Evolutionary conservation across 192 early-diverging fungal genomes (phyloP), one percentile per base, ranked within the genome.

Genomic region (Haplosporangium gracile): DNA sequence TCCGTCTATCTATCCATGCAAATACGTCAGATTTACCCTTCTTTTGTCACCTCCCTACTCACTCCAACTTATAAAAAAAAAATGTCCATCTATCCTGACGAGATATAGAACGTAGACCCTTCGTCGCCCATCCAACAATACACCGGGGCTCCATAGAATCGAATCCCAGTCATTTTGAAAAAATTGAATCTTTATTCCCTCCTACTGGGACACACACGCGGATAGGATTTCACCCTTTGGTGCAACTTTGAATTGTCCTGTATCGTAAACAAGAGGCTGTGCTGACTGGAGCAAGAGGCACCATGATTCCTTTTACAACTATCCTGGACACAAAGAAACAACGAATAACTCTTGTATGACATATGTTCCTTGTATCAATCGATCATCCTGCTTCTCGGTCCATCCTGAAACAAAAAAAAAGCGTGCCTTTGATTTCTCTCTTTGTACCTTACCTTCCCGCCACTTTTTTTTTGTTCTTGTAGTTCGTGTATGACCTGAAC

Each of bases 171-270:
- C 55, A 7, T 20, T 57, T 22, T n/a, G 24, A 57, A 57, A 57
- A 42, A 71, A 72, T 51, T 45, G 71, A 49, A 49, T 49, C 45
- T 72, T 26, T 72, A 49, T 72, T 72, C 70, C 24, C n/a, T 72
- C 70, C n/a, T 15, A 45, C 43, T 45, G 43, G 13, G 22, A 40
- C 5, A 36, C 24, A 43, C 40, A 36, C 9, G 16, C 38, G 5
- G 16, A 26, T 26, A 63, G 8, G 10, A 63, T 32, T 32, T 24
- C 2, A 2, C 29, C 60, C 7, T 32, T 63, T 65, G 10, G 60
- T 11, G 60, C 49, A 5, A 51, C 49, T 22, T 51, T 22, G 20
- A 51, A 51, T 5, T 32, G n/a, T 65, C 29, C 7, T 65, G 11
- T 65, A 16, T 26, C 3, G 29, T 4, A 11, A 11, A 8, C 6